These are phyloP conservation scores for Mallotus japonicus DNA, from an alignment of 441 rosid species.

Conservation along the genomic window DNA sequence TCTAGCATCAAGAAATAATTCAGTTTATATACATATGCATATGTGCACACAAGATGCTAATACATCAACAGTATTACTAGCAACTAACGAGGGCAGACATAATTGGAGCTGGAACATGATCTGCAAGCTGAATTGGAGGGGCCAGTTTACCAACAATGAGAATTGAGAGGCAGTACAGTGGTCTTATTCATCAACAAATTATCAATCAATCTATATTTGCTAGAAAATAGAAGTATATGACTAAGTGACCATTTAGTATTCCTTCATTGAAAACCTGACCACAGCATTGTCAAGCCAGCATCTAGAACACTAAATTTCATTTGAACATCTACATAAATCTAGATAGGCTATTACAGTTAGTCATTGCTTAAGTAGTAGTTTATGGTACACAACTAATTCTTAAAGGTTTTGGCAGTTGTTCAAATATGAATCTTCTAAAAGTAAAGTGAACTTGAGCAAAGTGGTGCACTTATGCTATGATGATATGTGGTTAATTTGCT, in stretches of 20 bases:
- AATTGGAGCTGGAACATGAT: neutral
- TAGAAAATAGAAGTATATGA: neutral
- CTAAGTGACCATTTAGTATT: too few species aligned
- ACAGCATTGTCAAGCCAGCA: too few species aligned
- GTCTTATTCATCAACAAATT: neutral
- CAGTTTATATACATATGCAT: neutral
- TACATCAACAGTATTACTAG: neutral
- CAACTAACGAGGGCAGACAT: neutral
- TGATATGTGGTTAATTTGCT: too few species aligned
- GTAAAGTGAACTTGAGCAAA: too few species aligned
- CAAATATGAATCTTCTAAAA: too few species aligned
- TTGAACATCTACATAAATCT: neutral
- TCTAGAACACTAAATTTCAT: neutral
- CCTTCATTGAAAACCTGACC: too few species aligned
- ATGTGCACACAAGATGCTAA: neutral
- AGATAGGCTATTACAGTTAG: neutral
- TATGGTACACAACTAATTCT: neutral
- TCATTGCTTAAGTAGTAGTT: neutral
- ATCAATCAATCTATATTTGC: constrained; percentile 9
- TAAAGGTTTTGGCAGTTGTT: neutral
- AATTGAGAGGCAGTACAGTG: neutral
- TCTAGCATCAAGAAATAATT: constrained; percentile 13
- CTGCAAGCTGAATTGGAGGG: neutral
- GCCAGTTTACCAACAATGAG: neutral
- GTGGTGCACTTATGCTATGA: too few species aligned